These are phyloP conservation scores for Stephania japonica DNA, from an alignment of 164 flowering plant species.

Conservation along the genomic window DNA sequence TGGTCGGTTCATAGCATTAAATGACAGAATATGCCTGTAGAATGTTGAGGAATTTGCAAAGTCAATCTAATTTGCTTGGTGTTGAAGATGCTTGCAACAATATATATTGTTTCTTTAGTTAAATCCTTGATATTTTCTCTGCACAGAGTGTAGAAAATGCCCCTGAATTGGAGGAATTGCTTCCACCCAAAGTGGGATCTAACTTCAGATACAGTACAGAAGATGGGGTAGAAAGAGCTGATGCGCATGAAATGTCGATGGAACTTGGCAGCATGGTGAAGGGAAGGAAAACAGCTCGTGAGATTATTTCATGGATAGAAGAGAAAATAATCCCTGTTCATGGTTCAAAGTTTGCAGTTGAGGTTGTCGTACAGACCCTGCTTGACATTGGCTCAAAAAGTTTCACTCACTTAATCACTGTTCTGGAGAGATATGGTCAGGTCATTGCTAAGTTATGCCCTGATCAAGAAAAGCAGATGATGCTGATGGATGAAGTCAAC, in stretches of 20 bases:
- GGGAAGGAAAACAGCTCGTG: constrained; percentile 63
- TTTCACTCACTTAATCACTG: constrained; percentile 93
- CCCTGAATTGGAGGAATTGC: constrained; percentile 80
- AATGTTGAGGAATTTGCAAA: neutral
- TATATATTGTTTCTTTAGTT: neutral
- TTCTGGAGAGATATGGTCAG: constrained; percentile 96
- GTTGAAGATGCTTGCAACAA: neutral
- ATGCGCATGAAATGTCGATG: constrained; percentile 41
- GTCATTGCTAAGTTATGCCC: constrained; percentile 72
- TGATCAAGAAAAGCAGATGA: constrained; percentile 76
- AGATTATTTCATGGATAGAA: constrained; percentile 77
- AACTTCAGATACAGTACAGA: constrained; percentile 52
- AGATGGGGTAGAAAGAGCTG: constrained; percentile 48
- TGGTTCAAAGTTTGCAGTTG: constrained; percentile 59
- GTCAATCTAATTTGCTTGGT: neutral
- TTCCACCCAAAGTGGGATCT: constrained; percentile 82
- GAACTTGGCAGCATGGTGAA: constrained; percentile 80
- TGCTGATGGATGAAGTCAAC: constrained; percentile 74
- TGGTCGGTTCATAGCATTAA: neutral
- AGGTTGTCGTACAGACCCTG: constrained; percentile 73
- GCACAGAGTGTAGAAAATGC: constrained; percentile 87
- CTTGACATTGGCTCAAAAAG: constrained; percentile 98
- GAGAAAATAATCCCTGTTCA: constrained; percentile 67
- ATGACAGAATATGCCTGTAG: neutral
- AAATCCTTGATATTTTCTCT: neutral